Evolutionary conservation across 495 filamentous ascomycete genomes (phyloP).

Genomic region (Penicillium cinerascens): DNA sequence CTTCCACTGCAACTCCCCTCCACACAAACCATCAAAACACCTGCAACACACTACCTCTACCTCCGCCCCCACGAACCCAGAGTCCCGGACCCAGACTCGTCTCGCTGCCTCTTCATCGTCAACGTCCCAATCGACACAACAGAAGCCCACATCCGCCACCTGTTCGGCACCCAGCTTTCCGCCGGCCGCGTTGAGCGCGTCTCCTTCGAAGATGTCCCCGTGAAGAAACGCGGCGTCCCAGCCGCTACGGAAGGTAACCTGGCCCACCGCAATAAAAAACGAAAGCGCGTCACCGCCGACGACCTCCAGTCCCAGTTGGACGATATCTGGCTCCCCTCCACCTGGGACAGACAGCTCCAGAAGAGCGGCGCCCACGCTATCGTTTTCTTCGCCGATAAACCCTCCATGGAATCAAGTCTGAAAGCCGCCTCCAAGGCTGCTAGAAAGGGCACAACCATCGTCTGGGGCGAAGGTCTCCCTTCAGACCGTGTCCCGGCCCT

Average conservation of each 20-base stretch:
- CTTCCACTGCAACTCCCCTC: slow-evolving; percentile 58
- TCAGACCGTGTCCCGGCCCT: slow-evolving; percentile 51
- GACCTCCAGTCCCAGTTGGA: slow-evolving; percentile 53
- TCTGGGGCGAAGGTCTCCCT: slow-evolving; percentile 62
- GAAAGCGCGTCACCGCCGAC: slow-evolving; percentile 55
- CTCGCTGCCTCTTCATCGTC: slow-evolving; percentile 77
- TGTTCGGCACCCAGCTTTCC: slow-evolving; percentile 68
- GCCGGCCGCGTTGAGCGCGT: slow-evolving; percentile 72
- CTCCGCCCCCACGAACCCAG: slow-evolving; percentile 76
- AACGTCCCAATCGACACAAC: slow-evolving; percentile 88
- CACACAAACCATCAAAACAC: slow-evolving; percentile 52
- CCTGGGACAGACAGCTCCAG: slow-evolving; percentile 73
- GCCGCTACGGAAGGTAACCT: slow-evolving; percentile 23
- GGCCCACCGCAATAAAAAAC: slow-evolving; percentile 52
- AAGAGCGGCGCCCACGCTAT: slow-evolving; percentile 73
- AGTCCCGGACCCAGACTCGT: slow-evolving; percentile 65
- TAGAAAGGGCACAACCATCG: slow-evolving; percentile 43
- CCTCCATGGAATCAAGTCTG: slow-evolving; percentile 65
- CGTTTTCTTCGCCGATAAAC: slow-evolving; percentile 76
- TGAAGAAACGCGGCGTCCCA: slow-evolving; percentile 33
- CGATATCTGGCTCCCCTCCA: slow-evolving; percentile 54
- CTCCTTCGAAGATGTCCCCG: slow-evolving; percentile 60
- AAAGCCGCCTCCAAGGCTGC: slow-evolving; percentile 64
- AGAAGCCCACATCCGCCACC: slow-evolving; percentile 64
- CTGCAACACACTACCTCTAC: slow-evolving; percentile 81